Evolutionary conservation across 2,329 filamentous ascomycete species (phyloP).

Genomic region (Aspergillus brunneoviolaceus): DNA sequence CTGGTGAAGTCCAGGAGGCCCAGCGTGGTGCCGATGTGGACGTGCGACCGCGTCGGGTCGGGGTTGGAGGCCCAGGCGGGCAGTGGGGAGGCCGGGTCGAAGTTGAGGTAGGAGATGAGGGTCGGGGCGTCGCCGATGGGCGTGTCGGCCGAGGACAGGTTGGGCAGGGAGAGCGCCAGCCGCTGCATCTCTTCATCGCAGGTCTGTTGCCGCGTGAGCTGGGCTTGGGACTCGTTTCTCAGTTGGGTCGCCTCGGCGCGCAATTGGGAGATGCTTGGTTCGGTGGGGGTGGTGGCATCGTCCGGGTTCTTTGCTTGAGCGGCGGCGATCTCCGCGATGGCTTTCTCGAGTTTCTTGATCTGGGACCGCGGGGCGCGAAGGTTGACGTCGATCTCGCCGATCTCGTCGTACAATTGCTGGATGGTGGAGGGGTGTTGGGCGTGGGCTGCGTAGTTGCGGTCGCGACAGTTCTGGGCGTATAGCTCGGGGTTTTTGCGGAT

Average conservation of each 20-base stretch:
- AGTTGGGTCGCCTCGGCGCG: slow-evolving; percentile 40
- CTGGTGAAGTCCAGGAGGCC: slow-evolving; percentile 85
- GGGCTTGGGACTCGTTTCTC: slow-evolving; percentile 37
- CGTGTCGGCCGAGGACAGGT: slow-evolving; percentile 75
- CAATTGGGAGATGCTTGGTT: slow-evolving; percentile 25
- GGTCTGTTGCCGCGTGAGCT: slow-evolving; percentile 31
- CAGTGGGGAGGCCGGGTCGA: slow-evolving; percentile 52
- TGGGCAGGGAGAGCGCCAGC: slow-evolving; percentile 78
- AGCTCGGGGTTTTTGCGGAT: slow-evolving; percentile 82
- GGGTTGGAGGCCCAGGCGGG: slow-evolving; percentile 31
- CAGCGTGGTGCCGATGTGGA: slow-evolving; percentile 82
- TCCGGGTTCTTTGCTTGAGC: slow-evolving; percentile 18
- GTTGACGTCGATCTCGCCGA: slow-evolving; percentile 39
- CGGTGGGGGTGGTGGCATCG: slow-evolving; percentile 1
- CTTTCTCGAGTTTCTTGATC: slow-evolving; percentile 46
- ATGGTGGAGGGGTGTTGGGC: slow-evolving; percentile 55
- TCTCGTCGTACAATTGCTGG: slow-evolving; percentile 40
- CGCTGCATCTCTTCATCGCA: slow-evolving; percentile 64
- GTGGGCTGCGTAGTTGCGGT: slow-evolving; percentile 73
- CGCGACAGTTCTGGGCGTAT: slow-evolving; percentile 77
- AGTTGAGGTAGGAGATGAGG: slow-evolving; percentile 76
- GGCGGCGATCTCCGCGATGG: slow-evolving; percentile 37
- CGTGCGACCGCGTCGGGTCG: slow-evolving; percentile 63
- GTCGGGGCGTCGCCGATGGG: slow-evolving; percentile 67
- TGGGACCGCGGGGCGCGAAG: slow-evolving; percentile 43